Conservation (phyloP, 148 eudicot genomes). For the Polygonum maritimum region DNA sequence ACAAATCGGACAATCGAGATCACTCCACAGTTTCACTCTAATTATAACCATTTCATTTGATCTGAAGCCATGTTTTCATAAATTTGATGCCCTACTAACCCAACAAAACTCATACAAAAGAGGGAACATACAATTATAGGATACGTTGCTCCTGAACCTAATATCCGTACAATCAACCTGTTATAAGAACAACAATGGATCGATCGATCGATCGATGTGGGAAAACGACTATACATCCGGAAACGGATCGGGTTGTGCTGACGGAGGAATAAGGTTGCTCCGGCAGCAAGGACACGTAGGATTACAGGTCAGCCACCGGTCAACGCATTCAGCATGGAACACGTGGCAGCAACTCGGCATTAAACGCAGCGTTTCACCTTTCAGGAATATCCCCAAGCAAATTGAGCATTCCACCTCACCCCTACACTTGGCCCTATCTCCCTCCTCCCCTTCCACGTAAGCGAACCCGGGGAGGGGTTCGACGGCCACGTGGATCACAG, state of each 20-base stretch:
- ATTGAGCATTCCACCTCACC: constrained; percentile 27
- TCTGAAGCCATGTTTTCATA: too few species aligned
- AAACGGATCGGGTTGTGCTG: not conserved
- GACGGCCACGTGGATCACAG: not conserved
- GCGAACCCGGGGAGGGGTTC: not conserved
- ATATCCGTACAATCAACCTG: not conserved
- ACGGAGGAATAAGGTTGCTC: not conserved
- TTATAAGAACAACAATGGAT: not conserved
- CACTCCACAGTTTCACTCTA: too few species aligned
- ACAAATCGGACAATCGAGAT: too few species aligned
- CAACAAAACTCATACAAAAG: too few species aligned
- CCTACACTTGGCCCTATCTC: constrained; percentile 9
- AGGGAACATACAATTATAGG: too few species aligned
- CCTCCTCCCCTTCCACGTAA: not conserved
- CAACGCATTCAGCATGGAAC: constrained; percentile 8
- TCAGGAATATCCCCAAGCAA: constrained; percentile 19
- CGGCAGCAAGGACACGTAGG: not conserved
- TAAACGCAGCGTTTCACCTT: constrained; percentile 6
- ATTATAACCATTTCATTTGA: too few species aligned
- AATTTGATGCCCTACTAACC: too few species aligned
- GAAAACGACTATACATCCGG: not conserved
- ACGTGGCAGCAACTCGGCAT: not conserved
- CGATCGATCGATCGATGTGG: not conserved
- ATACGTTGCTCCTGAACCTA: too few species aligned
- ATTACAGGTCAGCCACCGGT: not conserved